Base-by-base conservation (phyloP, 345 rosid genomes). In the Sonneratia caseolaris region DNA sequence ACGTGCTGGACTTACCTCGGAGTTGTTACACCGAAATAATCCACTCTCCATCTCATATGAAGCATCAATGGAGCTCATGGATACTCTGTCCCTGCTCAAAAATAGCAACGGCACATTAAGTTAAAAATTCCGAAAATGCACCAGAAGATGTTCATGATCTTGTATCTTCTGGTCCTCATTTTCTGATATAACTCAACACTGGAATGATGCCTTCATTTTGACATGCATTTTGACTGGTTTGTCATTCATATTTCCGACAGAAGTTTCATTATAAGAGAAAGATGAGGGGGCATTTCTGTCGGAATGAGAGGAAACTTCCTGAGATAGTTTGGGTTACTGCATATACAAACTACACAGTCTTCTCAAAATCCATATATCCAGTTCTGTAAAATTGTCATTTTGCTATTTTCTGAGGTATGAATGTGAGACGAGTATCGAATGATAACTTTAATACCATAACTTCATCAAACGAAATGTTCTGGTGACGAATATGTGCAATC, bases 61-160 rank as follows among this genome's bases (percentile, higher is more conserved):
- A 76, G 72, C 67, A 69, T 79, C 84, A 35, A 10, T 2, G 22
- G 57, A 66, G 69, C 62, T 15, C 43, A 42, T 65, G 37, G 74
- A 76, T 57, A 48, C 67, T 71, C 36, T 76, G 35, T 79, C 70
- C 84, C 85, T 87, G 83, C 45, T 71, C 66, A 73, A 0, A 15
- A 42, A 43, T 15, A 3, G 56, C 13, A 21, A 37, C 38, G n/a
- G 22, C 7, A 43, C 42, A 42, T 37, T 47, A 64, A 35, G 21
- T 55, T 72, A 36, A 5, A 53, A 19, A 5, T 53, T 18, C 59
- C 7, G 22, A 53, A n/a, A 18, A n/a, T 19, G 6, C 1, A 22
- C 59, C 22, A 7, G n/a, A 15, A 27, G 32, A 27, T 27, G 32
- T 27, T 27, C 32, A 27, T 27, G 32, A 27, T 27, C 32, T 27